These are phyloP conservation scores for Heliamphora exappendiculata DNA, from an alignment of 148 eudicot species.

Conservation along the genomic window DNA sequence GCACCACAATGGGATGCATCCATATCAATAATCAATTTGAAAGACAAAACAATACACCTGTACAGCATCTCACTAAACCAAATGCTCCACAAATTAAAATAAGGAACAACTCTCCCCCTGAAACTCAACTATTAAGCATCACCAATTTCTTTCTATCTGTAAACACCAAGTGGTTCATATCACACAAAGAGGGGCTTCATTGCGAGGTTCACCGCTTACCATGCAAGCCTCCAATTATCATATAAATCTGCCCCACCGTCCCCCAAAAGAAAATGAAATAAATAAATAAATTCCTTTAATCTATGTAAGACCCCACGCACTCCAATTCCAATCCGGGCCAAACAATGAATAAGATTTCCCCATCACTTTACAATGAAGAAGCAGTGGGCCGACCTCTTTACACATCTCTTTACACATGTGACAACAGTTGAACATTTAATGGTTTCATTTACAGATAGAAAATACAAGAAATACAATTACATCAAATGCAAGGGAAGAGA, in stretches of 20 bases:
- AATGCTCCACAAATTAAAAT: not conserved
- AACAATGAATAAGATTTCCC: not conserved
- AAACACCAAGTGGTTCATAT: not conserved
- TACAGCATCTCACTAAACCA: conserved; percentile 5
- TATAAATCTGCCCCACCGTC: not conserved
- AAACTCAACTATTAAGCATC: not conserved
- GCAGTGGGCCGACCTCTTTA: not conserved
- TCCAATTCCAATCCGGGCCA: not conserved
- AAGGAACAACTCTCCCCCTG: not conserved
- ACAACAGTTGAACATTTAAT: not conserved
- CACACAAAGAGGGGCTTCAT: not conserved
- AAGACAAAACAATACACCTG: conserved; percentile 7
- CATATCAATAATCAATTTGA: not conserved
- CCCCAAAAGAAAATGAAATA: not conserved
- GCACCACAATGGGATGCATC: not conserved
- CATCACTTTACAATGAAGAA: not conserved
- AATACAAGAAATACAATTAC: not conserved
- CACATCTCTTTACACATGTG: not conserved
- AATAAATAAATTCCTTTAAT: not conserved
- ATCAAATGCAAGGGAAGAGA: not conserved
- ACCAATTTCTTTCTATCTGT: not conserved
- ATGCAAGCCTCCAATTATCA: not conserved
- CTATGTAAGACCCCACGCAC: not conserved
- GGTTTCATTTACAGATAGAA: not conserved
- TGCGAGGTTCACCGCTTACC: not conserved